Evolutionary conservation across 176 grass and related monocot species (phyloP), one percentile per base, ranked within the genome.

Genomic region (Musa schizocarpa): DNA sequence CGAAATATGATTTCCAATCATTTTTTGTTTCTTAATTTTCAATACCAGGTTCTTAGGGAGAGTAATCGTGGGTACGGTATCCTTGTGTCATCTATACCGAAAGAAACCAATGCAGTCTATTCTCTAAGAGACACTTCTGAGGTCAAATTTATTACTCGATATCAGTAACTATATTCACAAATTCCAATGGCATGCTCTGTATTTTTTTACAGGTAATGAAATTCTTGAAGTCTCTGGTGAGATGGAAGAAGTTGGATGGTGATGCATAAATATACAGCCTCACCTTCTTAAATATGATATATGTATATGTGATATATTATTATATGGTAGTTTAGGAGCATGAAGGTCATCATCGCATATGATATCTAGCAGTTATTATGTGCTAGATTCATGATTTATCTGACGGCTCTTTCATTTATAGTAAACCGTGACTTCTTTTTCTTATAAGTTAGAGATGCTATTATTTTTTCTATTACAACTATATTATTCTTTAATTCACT

Each of bases 71-170:
- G 95, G 8, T 87, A 24, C 48, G 95, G 90, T 16, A 99, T 99
- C 71, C 61, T 94, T 57, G 95, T 99, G 6, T 94, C 95, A 11
- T 85, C 87, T 20, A 69, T 75, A 63, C 88, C 95, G 17, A 99
- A 92, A 73, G 76, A 92, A 75, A 94, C 90, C 5, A 87, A 89
- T 13, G 90, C 95, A 16, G 72, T 89, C 70, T 99, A 93, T 80
- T 99, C 95, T 14, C 71, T 99, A 54, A 94, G 86, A 82, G 95
- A 94, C 54, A 88, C 95, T 51, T 89, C 85, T 68, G 95, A 99
- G 78, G 95, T 94, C 81, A 16, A 11, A 52, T 6, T 16, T 23
- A n/a, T 13, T 11, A 62, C 11, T 63, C 16, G 13, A 22, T 24
- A 70, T 23, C 79, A 48, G 9, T 14, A 79, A 10, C n/a, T 13